A percentile compares a stretch with the other conserved stretches of the same genome.
phyloP scores from a whole-genome alignment of 169 alveolate genomes.

The Eimeria sp. region DNA sequence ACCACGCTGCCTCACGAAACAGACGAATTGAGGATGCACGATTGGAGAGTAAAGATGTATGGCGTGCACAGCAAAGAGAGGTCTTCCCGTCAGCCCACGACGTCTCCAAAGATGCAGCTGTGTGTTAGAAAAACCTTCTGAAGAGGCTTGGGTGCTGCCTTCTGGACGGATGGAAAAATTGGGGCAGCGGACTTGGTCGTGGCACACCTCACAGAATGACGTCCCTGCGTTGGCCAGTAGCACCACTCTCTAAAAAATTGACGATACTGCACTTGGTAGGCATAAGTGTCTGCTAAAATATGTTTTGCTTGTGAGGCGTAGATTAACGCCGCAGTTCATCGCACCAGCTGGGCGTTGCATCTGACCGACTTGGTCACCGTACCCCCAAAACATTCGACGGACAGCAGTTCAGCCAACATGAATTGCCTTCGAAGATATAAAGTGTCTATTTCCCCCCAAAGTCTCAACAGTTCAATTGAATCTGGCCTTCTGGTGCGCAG shows the following conservation, averaged over 20 bases:
- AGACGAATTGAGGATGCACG: background rate
- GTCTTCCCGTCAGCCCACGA: background rate
- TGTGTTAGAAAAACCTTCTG: background rate
- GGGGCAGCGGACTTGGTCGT: background rate
- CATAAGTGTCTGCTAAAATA: background rate
- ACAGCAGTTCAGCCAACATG: background rate
- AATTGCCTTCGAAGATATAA: constrained; percentile 15
- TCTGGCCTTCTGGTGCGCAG: constrained; percentile 16
- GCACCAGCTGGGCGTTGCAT: constrained; percentile 66
- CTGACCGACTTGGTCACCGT: constrained; percentile 24
- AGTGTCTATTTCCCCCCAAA: background rate
- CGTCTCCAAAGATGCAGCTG: background rate
- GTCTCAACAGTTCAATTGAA: background rate
- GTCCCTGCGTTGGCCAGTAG: background rate
- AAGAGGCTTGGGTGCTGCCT: background rate
- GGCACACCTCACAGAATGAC: background rate
- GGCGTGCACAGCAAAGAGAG: background rate
- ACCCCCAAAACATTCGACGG: background rate
- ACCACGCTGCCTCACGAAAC: background rate
- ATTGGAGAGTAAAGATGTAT: background rate
- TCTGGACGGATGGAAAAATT: background rate
- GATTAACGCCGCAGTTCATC: background rate
- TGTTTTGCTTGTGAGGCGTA: background rate
- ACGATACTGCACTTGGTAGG: background rate
- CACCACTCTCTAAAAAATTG: constrained; percentile 8